Evolutionary conservation across 805 yeast species (phyloP), one percentile per base, ranked within the genome.

Genomic region (Pichia nakasei): DNA sequence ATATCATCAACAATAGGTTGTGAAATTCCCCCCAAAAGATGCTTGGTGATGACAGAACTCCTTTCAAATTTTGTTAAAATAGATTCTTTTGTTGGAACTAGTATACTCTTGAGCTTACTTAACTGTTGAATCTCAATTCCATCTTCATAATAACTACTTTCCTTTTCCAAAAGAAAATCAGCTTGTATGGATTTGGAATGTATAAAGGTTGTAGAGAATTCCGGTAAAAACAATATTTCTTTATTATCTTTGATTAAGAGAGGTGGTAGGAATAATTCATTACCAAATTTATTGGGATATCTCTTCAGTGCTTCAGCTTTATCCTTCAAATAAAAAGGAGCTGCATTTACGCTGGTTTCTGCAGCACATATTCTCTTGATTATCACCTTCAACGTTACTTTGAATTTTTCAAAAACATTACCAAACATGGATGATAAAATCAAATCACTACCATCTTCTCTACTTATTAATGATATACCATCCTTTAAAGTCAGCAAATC

Each of bases 371-470:
- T 42, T 35, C 35, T 42, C 9, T 38, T 18, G 17, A 45, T 35
- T 15, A 37, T 21, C 13, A 22, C 5, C 24, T 42, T 35, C 15
- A 42, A 9, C 7, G 34, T 29, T 5, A 4, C 12, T 20, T 13
- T 21, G 32, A 32, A 42, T 5, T 13, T 36, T 12, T 24, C 22
- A 4, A 48, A 22, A 9, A 21, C 15, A 3, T 33, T 17, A 13
- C 41, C 31, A 18, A 42, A 42, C 31, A 32, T 27, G 3, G n/a
- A 26, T 5, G 35, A 38, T 18, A 32, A 5, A 6, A 42, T 21
- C 6, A 7, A 11, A 31, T 45, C 44, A 4, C 19, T 15, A 11
- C 41, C 42, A 38, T 52, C 54, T 18, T 52, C 54, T 22, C 22
- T 17, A 21, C 49, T 44, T 3, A 53, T 43, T 2, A 49, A n/a